Conservation (phyloP, 352 stramenopile species). For the Pythium utonaiense region DNA sequence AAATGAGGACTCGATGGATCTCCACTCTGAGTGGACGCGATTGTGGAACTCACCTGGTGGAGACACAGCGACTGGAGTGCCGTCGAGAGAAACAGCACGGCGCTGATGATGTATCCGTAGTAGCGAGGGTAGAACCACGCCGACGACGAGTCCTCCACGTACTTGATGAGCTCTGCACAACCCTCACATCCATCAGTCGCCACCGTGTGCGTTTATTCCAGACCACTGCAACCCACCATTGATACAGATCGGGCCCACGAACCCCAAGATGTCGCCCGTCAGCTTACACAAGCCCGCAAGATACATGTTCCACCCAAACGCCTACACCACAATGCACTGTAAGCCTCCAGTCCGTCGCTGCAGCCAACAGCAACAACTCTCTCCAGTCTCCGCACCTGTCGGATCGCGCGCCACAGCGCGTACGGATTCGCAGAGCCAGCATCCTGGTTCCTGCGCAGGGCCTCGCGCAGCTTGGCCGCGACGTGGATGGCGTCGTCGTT, state of each 20-base stretch:
- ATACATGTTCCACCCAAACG: slow-evolving; percentile 90
- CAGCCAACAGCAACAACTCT: no score
- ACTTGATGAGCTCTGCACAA: slow-evolving; percentile 47
- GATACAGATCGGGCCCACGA: slow-evolving; percentile 81
- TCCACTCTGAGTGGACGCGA: no score
- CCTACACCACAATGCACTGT: slow-evolving; percentile 9
- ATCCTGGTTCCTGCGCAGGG: slow-evolving; percentile 7
- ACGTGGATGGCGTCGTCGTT: slow-evolving; percentile 34
- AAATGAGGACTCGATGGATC: no score
- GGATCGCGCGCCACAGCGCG: slow-evolving; percentile 44
- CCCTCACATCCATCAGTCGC: background rate
- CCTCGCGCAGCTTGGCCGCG: slow-evolving; percentile 26
- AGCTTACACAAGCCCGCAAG: slow-evolving; percentile 89
- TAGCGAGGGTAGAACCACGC: slow-evolving; percentile 39
- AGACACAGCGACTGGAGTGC: slow-evolving; percentile 53
- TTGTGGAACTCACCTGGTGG: slow-evolving; percentile 36
- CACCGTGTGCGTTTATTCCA: background rate
- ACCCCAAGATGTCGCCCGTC: slow-evolving; percentile 87
- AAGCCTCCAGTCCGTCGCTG: no score
- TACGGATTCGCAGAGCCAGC: slow-evolving; percentile 12
- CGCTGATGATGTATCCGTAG: slow-evolving; percentile 58
- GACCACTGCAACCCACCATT: slow-evolving; percentile 36
- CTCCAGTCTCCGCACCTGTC: slow-evolving; percentile 27
- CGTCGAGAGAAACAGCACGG: slow-evolving; percentile 40
- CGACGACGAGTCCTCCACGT: slow-evolving; percentile 48